Percentiles rank a stretch among this genome's conserved stretches.
These are phyloP conservation scores for Artemisia annua DNA, from an alignment of 129 eudicot genomes.

Conservation along the genomic window DNA sequence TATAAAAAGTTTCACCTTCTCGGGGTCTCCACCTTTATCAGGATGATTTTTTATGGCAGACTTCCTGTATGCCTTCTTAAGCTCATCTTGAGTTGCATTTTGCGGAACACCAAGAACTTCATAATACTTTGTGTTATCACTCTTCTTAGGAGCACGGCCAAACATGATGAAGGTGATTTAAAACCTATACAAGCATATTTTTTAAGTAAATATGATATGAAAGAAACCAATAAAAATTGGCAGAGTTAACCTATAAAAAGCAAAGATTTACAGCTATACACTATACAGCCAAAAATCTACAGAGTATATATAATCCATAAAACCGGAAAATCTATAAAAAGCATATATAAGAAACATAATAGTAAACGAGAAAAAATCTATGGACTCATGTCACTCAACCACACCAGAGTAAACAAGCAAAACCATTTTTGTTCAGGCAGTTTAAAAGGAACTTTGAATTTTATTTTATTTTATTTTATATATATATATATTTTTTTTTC, in stretches of 20 bases:
- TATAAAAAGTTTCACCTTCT: conserved; percentile 49
- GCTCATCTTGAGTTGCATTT: conserved; percentile 64
- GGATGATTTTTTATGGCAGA: conserved; percentile 89
- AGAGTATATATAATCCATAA: neutral
- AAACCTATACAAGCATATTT: conserved; percentile 20
- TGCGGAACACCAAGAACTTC: conserved; percentile 75
- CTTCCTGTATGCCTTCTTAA: conserved; percentile 82
- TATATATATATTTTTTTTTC: too few species aligned
- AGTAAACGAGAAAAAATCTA: neutral
- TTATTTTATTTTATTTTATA: too few species aligned
- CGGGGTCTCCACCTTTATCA: conserved; percentile 96
- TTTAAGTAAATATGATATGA: conserved; percentile 17
- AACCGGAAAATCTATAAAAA: neutral
- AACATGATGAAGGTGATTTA: conserved; percentile 51
- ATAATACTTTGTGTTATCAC: conserved; percentile 67
- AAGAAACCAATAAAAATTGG: neutral
- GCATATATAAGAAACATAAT: neutral
- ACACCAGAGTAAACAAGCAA: neutral
- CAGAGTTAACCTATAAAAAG: too few species aligned
- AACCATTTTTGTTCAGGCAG: neutral
- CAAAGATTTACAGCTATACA: too few species aligned
- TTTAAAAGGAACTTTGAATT: too few species aligned
- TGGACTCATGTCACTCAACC: neutral
- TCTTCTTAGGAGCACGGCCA: conserved; percentile 70
- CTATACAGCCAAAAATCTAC: neutral